Conservation (phyloP, 2,329 filamentous ascomycete genomes). For the Aaosphaeria pasadenensis region DNA sequence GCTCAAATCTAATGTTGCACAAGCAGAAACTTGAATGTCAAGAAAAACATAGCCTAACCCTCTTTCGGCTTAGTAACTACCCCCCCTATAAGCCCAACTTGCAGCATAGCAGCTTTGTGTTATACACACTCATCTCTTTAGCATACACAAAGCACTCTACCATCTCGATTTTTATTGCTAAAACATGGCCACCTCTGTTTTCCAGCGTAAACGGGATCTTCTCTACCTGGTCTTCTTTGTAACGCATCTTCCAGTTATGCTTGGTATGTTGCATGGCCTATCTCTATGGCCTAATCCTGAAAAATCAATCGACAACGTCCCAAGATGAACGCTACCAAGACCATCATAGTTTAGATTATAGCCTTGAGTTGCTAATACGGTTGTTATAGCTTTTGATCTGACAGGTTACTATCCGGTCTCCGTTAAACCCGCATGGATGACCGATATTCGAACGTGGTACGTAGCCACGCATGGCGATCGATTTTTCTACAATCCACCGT, state of each 20-base stretch:
- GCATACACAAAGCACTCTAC: neutral
- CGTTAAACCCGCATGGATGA: slow-evolving; percentile 50
- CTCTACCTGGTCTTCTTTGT: slow-evolving; percentile 60
- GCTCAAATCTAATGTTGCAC: no score
- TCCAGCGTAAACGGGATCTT: slow-evolving; percentile 43
- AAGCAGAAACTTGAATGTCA: no score
- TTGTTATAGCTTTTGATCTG: slow-evolving; percentile 58
- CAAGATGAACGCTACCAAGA: neutral
- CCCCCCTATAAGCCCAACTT: no score
- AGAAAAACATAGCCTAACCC: no score
- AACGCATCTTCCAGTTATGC: slow-evolving; percentile 60
- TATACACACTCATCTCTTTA: neutral
- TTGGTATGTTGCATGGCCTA: slow-evolving; percentile 43
- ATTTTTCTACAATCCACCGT: slow-evolving; percentile 59
- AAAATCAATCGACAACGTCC: neutral
- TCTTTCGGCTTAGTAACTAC: no score
- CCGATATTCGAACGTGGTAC: slow-evolving; percentile 54
- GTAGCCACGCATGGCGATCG: slow-evolving; percentile 60
- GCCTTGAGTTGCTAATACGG: no score
- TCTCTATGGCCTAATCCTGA: neutral
- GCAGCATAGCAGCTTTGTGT: neutral
- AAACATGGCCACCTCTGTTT: slow-evolving; percentile 28
- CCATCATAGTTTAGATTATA: neutral
- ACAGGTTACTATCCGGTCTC: slow-evolving; percentile 55
- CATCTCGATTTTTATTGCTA: neutral